Conservation (phyloP, 176 grass and related monocot genomes). For the Themeda triandra region DNA sequence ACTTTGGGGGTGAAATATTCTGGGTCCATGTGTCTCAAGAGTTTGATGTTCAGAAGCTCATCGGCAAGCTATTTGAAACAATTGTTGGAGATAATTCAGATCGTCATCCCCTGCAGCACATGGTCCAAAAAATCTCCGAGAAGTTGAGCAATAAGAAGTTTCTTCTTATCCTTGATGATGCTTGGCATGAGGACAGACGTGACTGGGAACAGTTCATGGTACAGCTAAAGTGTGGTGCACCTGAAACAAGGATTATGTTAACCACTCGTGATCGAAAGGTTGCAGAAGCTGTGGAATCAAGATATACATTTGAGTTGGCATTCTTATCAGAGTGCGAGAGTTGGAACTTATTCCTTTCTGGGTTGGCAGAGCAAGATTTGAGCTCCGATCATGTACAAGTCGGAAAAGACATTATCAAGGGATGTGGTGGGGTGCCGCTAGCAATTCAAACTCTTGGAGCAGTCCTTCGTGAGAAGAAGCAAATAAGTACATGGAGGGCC, state of each 20-base stretch:
- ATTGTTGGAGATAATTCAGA: too few relatives aligned
- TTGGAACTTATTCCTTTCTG: background rate
- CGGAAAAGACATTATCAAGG: constrained; percentile 19
- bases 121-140: too few relatives aligned
- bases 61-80: background rate
- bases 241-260: background rate
- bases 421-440: background rate
- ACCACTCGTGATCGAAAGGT: background rate
- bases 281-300: too few relatives aligned
- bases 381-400: background rate
- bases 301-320: too few relatives aligned
- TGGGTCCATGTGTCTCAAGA: background rate
- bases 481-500: too few relatives aligned
- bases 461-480: background rate
- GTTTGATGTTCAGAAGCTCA: background rate
- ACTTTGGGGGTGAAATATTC: background rate
- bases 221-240: background rate
- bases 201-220: background rate
- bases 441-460: constrained; percentile 8
- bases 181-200: background rate
- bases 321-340: too few relatives aligned
- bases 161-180: too few relatives aligned
- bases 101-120: too few relatives aligned
- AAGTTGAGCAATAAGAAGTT: too few relatives aligned
- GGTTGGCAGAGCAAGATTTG: background rate